Conservation (phyloP, 805 yeast species). For the Barnettozyma californica region DNA sequence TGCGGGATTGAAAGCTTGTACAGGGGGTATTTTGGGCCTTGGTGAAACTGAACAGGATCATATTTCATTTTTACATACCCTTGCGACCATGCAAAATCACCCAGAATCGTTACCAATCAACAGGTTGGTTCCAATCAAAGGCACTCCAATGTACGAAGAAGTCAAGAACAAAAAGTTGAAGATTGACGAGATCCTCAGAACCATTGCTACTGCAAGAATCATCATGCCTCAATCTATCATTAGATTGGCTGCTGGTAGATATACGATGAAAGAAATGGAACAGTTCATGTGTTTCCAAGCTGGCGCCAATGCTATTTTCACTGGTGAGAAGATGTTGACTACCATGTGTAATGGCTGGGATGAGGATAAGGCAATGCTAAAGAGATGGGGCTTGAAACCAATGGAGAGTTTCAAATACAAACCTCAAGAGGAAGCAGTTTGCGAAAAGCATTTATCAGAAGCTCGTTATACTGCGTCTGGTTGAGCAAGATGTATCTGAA, state of each 20-base stretch:
- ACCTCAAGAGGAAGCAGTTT: constrained; percentile 11
- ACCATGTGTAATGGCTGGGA: constrained; percentile 85
- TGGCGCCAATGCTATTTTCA: constrained; percentile 77
- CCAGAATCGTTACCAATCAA: constrained; percentile 84
- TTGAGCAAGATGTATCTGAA: background rate
- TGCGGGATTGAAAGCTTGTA: constrained; percentile 64
- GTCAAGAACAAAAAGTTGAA: constrained; percentile 39
- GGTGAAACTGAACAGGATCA: constrained; percentile 74
- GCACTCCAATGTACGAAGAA: constrained; percentile 68
- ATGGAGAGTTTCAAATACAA: constrained; percentile 40
- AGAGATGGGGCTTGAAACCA: constrained; percentile 63
- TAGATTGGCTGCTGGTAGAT: constrained; percentile 76
- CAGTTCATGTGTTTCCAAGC: constrained; percentile 72
- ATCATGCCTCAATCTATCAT: constrained; percentile 69
- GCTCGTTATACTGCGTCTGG: background rate
- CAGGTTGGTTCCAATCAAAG: constrained; percentile 70
- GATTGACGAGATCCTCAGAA: constrained; percentile 60
- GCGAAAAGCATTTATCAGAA: background rate
- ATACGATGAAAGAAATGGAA: constrained; percentile 73
- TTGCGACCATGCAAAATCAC: constrained; percentile 63
- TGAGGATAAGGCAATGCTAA: constrained; percentile 64
- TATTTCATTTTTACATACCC: constrained; percentile 58
- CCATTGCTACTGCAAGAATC: constrained; percentile 71
- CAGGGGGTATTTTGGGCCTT: constrained; percentile 76
- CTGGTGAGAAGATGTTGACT: constrained; percentile 77